These are phyloP conservation scores for Sporothrix curviconia DNA, from an alignment of 2,329 filamentous ascomycete genomes.

Conservation along the genomic window DNA sequence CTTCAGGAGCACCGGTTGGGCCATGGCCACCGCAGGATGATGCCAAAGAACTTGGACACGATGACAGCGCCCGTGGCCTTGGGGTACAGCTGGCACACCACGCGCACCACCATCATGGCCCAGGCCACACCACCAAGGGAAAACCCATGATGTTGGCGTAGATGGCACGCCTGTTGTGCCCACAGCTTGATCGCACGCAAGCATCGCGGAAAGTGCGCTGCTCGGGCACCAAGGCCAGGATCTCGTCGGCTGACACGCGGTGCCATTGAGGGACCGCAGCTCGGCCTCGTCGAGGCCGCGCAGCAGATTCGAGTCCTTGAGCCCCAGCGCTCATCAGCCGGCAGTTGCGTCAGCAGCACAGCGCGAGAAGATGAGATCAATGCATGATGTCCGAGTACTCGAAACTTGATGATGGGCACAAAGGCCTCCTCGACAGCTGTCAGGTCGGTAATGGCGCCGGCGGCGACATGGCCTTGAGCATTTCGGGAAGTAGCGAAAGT, in stretches of 20 bases:
- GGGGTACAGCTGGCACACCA: conserved; percentile 94
- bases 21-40: conserved; percentile 90
- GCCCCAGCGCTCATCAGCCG: conserved; percentile 60
- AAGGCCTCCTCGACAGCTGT: conserved; percentile 83
- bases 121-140: conserved; percentile 93
- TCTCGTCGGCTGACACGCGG: conserved; percentile 89
- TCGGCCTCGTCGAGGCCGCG: conserved; percentile 82
- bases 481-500: conserved; percentile 77
- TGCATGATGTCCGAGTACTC: conserved; percentile 84
- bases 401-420: conserved; percentile 96
- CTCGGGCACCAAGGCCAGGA: conserved; percentile 81
- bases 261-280: conserved; percentile 85
- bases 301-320: conserved; percentile 78
- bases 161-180: conserved; percentile 84
- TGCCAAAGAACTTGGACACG: conserved; percentile 87
- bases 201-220: conserved; percentile 84
- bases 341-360: conserved; percentile 66
- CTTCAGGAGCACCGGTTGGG: conserved; percentile 85
- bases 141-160: conserved; percentile 97
- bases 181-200: conserved; percentile 91
- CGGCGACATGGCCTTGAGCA: conserved; percentile 70
- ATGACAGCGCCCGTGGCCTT: conserved; percentile 84
- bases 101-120: conserved; percentile 93
- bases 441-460: conserved; percentile 74
- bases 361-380: conserved; percentile 85